Percentiles rank a stretch among this genome's conserved stretches.
Conservation (phyloP, 306 rosid species). For the Benincasa hispida region DNA sequence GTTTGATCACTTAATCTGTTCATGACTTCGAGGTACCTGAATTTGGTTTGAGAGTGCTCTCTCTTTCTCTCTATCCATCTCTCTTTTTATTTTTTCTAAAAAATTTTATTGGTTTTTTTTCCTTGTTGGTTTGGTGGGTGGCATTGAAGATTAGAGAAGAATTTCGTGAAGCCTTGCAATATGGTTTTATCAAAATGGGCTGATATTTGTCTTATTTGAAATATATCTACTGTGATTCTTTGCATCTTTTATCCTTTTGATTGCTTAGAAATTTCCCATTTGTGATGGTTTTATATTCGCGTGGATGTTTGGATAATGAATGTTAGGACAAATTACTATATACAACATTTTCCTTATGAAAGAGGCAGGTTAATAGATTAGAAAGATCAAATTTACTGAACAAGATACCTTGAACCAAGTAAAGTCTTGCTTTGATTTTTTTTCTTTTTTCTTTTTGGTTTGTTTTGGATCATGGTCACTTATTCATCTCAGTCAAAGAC, state of each 20-base stretch:
- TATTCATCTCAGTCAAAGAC: background rate
- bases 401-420: background rate
- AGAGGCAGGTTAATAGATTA: background rate
- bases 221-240: background rate
- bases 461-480: background rate
- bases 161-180: background rate
- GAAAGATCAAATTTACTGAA: background rate
- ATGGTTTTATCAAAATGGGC: background rate
- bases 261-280: background rate
- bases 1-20: constrained; percentile 8
- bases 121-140: background rate
- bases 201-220: background rate
- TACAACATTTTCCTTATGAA: background rate
- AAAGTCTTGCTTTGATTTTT: background rate
- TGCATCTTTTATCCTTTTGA: background rate
- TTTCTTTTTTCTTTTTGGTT: background rate
- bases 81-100: background rate
- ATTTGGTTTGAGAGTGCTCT: background rate
- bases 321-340: background rate
- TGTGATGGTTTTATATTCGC: background rate
- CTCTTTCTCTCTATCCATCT: background rate
- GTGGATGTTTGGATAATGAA: background rate
- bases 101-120: background rate
- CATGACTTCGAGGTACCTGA: constrained; percentile 24
- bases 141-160: background rate